phyloP scores from a whole-genome alignment of 148 eudicot species.

The Nepenthes gracilis region DNA sequence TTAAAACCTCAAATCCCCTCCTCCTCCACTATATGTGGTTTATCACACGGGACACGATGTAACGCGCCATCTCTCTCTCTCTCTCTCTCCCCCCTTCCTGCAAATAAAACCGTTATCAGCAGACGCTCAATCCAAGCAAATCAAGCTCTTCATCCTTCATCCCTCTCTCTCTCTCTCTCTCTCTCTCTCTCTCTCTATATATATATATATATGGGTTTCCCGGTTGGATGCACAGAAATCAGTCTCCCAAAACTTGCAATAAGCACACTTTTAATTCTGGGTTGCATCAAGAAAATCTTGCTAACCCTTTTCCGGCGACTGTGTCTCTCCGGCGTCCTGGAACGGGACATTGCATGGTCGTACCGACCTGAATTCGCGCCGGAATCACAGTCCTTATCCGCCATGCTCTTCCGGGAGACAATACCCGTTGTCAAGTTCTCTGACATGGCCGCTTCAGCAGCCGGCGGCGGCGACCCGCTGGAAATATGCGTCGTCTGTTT shows the following conservation, averaged over 20 bases:
- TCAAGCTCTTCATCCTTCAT: too few species aligned
- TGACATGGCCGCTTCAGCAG: constrained; percentile 23
- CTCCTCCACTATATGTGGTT: too few species aligned
- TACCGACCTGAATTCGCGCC: constrained; percentile 10
- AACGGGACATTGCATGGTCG: constrained; percentile 33
- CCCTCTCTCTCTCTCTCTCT: too few species aligned
- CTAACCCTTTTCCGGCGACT: constrained; percentile 15
- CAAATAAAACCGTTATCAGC: too few species aligned
- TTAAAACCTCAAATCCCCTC: too few species aligned
- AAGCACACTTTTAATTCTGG: constrained; percentile 34
- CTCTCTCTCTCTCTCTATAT: too few species aligned
- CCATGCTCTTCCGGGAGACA: constrained; percentile 52
- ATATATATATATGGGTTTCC: constrained; percentile 1
- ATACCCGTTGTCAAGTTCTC: constrained; percentile 55
- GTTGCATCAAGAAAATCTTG: constrained; percentile 22
- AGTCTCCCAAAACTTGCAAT: constrained; percentile 44
- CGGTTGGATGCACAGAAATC: constrained; percentile 33
- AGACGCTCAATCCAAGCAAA: too few species aligned
- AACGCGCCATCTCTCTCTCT: too few species aligned
- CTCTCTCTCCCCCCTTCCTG: too few species aligned
- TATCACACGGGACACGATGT: too few species aligned
- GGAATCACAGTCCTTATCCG: constrained; percentile 11
- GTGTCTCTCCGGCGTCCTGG: constrained; percentile 50
- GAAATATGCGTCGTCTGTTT: constrained; percentile 53
- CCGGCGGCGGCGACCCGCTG: constrained; percentile 45